Base-by-base conservation (phyloP, 75 land plant genomes). In the Chamaecyparis obtusa region DNA sequence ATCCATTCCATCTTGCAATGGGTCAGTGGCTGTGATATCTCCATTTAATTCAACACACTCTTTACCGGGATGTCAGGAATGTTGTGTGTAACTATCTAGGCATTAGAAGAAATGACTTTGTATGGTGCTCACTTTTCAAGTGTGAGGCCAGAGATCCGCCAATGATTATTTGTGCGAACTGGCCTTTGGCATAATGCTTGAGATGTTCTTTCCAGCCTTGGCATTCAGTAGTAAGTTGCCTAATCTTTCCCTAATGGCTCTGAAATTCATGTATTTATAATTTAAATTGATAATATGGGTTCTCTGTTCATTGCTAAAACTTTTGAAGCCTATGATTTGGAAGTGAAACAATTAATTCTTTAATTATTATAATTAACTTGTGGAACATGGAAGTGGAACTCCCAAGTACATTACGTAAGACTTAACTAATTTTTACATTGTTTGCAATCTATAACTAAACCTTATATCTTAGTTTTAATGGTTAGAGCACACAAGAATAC, bases 31-130 rank as follows among this genome's bases (percentile, higher is more conserved):
- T 27, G 83, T 81, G 27, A n/a, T 81, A 4, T 81, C 83, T 24
- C 83, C 83, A 27, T 81, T 46, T 30, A 81, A 46, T 81, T 81
- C 83, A 46, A 81, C 83, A 81, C 83, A 81, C 54, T 81, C 83
- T 4, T 81, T 81, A 46, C 51, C 83, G 46, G 83, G 83, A 44
- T 81, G 46, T 81, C 83, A 46, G 51, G 83, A 81, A 9, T 81
- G 83, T 81, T 81, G 32, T 81, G 83, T n/a, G 46, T 81, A 81
- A 81, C 83, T 15, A 39, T 78, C 10, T 78, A 41, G 44, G 81
- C 81, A 39, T 39, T 21, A 78, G 81, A 27, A 78, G 27, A 24
- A 41, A 16, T 19, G 81, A 78, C 2, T 21, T 41, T 9, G 7
- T 79, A 35, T 19, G 3, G 78, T 24, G 37, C 14, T 3, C 33